These are phyloP conservation scores for Cenococcum geophilum DNA, from an alignment of 495 filamentous ascomycete species.

Conservation along the genomic window DNA sequence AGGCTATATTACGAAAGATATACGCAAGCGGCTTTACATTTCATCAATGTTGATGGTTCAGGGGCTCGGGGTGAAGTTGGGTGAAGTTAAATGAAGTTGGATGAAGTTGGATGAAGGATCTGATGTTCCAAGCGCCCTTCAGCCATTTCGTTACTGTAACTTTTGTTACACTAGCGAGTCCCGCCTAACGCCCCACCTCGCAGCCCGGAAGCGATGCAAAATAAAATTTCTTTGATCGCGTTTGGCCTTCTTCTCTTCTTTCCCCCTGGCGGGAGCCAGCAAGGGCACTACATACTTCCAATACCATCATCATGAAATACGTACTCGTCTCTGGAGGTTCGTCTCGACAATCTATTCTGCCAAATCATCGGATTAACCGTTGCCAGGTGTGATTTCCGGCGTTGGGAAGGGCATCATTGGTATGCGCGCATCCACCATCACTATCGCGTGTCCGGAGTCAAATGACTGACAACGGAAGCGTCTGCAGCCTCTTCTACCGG, in stretches of 20 bases:
- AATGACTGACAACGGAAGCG: constrained; percentile 31
- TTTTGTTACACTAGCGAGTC: not conserved
- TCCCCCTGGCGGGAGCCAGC: constrained; percentile 33
- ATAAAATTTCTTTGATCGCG: constrained; percentile 7
- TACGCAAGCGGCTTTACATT: too few relatives aligned
- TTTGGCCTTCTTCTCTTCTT: constrained; percentile 20
- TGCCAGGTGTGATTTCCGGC: constrained; percentile 65
- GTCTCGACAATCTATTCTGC: constrained; percentile 22
- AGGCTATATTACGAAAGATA: constrained; percentile 1
- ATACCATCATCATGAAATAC: constrained; percentile 63
- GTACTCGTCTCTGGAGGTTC: constrained; percentile 74
- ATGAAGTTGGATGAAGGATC: constrained; percentile 5
- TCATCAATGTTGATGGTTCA: too few relatives aligned
- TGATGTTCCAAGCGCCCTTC: not conserved
- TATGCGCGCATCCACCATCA: constrained; percentile 36
- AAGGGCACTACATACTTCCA: constrained; percentile 17
- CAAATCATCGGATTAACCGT: not conserved
- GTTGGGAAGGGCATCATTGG: constrained; percentile 80
- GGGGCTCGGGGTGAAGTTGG: not conserved
- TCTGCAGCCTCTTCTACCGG: constrained; percentile 60
- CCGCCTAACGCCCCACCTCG: not conserved
- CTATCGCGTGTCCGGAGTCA: not conserved
- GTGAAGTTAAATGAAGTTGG: not conserved
- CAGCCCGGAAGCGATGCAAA: too few relatives aligned
- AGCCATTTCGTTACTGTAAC: not conserved